Base-by-base conservation (phyloP, 1,284 basidiomycete species). In the Grifola frondosa region DNA sequence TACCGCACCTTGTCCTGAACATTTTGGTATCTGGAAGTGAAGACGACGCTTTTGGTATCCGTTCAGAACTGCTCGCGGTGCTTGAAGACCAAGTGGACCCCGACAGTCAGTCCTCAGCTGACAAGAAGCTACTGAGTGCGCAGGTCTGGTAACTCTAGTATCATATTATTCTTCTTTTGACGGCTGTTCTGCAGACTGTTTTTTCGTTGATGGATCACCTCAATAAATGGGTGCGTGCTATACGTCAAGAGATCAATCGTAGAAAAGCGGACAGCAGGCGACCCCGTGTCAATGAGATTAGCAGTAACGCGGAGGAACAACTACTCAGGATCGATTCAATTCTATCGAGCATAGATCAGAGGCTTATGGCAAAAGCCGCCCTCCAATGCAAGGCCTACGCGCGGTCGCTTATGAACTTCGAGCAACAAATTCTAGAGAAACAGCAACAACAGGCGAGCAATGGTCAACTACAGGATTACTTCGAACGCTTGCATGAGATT, bases 201-300 rank as follows among this genome's bases (percentile, higher is more conserved):
- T 99, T 99, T 62, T 86, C 86, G 65, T 74, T 99, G 29, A 82
- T 99, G 67, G 97, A 99, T 59, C 96, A 99, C 60, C 74, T 99
- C 8, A 95, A 87, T 62, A 88, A 87, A 58, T 99, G 93, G 87
- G 80, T 95, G 36, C 83, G 89, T 15, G 68, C 77, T 7, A 75
- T 80, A 15, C 77, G 82, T 7, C 80, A 83, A 59, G 75, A 81
- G 16, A 64, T 81, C 48, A 70, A 64, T 44, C 65, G 66, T 25
- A 77, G 73, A 64, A 75, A 74, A 59, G 56, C 53, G 6, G 77
- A 80, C 37, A 71, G 56, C 46, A 80, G 76, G 55, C 72, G 78
- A 22, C 53, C 68, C 21, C 68, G 78, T 43, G 57, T 65, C 21
- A 68, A 63, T 42, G 53, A 61, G 40, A 45, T 61, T 3, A 59